These are phyloP conservation scores for Physaria fendleri DNA, from an alignment of 345 rosid genomes.

Conservation along the genomic window DNA sequence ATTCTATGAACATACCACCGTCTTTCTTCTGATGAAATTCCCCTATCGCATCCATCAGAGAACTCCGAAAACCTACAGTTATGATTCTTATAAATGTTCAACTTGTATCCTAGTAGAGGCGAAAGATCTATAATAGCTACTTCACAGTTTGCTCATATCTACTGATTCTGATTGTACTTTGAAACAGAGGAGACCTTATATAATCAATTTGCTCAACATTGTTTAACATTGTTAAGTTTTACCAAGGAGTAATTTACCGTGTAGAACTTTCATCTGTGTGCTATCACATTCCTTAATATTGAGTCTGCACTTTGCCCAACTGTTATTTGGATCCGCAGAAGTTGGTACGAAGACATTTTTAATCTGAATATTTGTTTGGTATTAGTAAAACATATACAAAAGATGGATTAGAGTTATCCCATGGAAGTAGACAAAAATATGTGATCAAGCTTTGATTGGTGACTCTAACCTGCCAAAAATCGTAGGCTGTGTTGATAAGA, in stretches of 20 bases:
- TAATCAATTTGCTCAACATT: not conserved
- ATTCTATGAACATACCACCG: constrained; percentile 70
- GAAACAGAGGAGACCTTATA: not conserved
- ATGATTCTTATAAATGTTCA: not conserved
- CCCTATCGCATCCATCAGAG: constrained; percentile 50
- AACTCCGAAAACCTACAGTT: constrained; percentile 52
- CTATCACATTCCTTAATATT: constrained; percentile 51
- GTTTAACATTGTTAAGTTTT: not conserved
- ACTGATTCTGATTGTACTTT: not conserved
- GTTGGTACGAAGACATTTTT: constrained; percentile 61
- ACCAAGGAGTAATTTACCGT: constrained; percentile 39
- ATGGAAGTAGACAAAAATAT: not conserved
- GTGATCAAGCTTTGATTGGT: not conserved
- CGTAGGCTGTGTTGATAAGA: constrained; percentile 79
- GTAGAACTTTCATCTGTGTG: constrained; percentile 48
- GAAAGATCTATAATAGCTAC: not conserved
- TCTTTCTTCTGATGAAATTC: constrained; percentile 39
- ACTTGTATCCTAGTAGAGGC: not conserved
- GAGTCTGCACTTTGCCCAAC: constrained; percentile 67
- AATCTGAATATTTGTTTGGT: constrained; percentile 40
- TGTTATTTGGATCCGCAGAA: constrained; percentile 43
- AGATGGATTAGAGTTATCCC: constrained; percentile 3
- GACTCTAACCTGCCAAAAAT: constrained; percentile 82
- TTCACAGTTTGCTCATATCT: not conserved
- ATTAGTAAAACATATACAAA: constrained; percentile 22